Conservation (phyloP, 2,329 filamentous ascomycete genomes). For the Penicillium vulpinum region DNA sequence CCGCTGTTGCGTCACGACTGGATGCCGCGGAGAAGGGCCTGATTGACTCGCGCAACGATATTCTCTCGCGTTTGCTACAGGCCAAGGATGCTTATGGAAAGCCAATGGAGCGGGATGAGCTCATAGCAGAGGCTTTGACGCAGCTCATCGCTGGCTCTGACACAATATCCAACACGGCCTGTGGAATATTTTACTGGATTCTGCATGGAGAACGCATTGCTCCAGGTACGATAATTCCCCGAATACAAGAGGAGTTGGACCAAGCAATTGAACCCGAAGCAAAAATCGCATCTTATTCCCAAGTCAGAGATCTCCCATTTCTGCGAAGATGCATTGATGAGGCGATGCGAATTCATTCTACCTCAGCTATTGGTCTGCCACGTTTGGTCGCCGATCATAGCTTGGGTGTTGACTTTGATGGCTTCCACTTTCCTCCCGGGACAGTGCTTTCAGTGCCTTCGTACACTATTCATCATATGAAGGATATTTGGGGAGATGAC, state of each 20-base stretch:
- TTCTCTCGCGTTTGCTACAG: constrained; percentile 32
- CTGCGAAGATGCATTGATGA: constrained; percentile 34
- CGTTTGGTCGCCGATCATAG: constrained; percentile 27
- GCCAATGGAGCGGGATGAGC: constrained; percentile 30
- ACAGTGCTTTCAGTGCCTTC: constrained; percentile 43
- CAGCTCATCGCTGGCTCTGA: constrained; percentile 39
- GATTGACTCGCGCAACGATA: constrained; percentile 27
- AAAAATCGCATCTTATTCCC: constrained; percentile 12
- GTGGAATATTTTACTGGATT: constrained; percentile 26
- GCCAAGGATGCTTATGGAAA: constrained; percentile 30
- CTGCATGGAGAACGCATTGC: constrained; percentile 27
- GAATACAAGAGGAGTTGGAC: constrained; percentile 25
- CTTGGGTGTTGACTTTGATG: constrained; percentile 14
- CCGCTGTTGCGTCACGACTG: constrained; percentile 16
- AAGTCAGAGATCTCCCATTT: constrained; percentile 31
- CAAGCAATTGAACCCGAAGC: constrained; percentile 16
- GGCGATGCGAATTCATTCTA: constrained; percentile 34
- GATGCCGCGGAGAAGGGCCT: constrained; percentile 17
- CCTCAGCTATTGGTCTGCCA: constrained; percentile 25
- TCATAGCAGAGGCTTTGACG: constrained; percentile 36
- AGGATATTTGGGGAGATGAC: constrained; percentile 44
- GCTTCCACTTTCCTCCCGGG: constrained; percentile 27
- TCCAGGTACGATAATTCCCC: constrained; percentile 16
- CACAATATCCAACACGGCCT: constrained; percentile 35
- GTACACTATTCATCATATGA: constrained; percentile 44